Evolutionary conservation across 2,329 filamentous ascomycete genomes (phyloP).

Genomic region (Trichophyton rubrum): DNA sequence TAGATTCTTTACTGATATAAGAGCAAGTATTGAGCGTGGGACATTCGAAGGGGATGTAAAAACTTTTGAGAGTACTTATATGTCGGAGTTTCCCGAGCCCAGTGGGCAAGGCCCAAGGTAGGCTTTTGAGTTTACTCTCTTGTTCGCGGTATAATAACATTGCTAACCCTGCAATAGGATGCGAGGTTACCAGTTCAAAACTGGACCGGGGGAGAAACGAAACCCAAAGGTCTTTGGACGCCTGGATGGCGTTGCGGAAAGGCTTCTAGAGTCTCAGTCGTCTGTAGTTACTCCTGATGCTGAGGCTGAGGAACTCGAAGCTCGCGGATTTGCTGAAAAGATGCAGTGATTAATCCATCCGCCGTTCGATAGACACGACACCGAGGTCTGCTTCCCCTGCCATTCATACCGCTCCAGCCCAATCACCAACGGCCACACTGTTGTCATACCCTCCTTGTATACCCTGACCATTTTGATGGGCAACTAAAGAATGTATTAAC

Average conservation of each 20-base stretch:
- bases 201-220: conserved; percentile 52
- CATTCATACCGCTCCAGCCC: background rate
- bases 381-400: background rate
- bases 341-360: background rate
- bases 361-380: background rate
- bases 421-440: background rate
- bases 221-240: conserved; percentile 57
- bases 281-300: conserved; percentile 41
- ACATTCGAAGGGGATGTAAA: conserved; percentile 44
- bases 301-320: conserved; percentile 40
- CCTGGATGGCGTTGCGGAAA: conserved; percentile 39
- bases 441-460: background rate
- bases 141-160: background rate
- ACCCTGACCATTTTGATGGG: background rate
- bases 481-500: background rate
- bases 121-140: conserved; percentile 10
- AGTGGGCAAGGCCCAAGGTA: conserved; percentile 65
- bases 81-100: conserved; percentile 56
- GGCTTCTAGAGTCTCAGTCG: conserved; percentile 38
- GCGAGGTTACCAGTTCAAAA: conserved; percentile 71
- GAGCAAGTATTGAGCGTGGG: conserved; percentile 47
- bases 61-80: conserved; percentile 56
- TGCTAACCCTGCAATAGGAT: conserved; percentile 32
- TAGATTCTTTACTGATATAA: conserved; percentile 60
- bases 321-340: conserved; percentile 45